Conservation (phyloP, 805 yeast genomes). For the Metschnikowia cerradonensis region DNA sequence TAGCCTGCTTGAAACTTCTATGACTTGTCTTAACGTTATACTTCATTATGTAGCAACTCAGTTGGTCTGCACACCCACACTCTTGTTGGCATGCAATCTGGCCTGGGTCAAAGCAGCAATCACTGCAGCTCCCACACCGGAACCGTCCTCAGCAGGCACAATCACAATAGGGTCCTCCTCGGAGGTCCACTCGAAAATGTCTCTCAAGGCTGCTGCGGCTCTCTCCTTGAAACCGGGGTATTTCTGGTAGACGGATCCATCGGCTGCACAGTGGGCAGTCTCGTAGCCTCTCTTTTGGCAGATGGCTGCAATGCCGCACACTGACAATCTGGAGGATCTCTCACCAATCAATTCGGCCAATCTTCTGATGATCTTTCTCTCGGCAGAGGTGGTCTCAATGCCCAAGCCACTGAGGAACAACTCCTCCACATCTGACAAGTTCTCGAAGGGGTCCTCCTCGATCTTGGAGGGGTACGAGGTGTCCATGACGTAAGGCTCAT, state of each 20-base stretch:
- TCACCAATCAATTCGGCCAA: conserved; percentile 85
- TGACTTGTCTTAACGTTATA: not conserved
- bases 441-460: conserved; percentile 87
- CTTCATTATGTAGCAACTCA: conserved; percentile 1
- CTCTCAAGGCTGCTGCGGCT: conserved; percentile 84
- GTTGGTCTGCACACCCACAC: conserved; percentile 47
- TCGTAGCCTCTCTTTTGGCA: conserved; percentile 77
- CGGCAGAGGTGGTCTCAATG: conserved; percentile 66
- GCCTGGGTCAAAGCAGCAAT: conserved; percentile 91
- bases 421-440: conserved; percentile 68
- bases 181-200: conserved; percentile 75
- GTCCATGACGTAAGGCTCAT: conserved; percentile 70
- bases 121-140: conserved; percentile 98
- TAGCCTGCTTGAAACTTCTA: not conserved
- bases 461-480: conserved; percentile 83
- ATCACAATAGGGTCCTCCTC: conserved; percentile 75
- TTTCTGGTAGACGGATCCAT: conserved; percentile 91
- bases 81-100: conserved; percentile 66
- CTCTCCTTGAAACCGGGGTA: conserved; percentile 90
- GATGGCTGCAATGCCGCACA: conserved; percentile 94
- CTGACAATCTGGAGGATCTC: conserved; percentile 87
- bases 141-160: conserved; percentile 95
- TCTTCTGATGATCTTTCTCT: conserved; percentile 77
- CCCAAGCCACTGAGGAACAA: conserved; percentile 58
- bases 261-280: conserved; percentile 89